Base-by-base conservation (phyloP, 495 filamentous ascomycete genomes). In the Lasiosphaeris hirsuta region DNA sequence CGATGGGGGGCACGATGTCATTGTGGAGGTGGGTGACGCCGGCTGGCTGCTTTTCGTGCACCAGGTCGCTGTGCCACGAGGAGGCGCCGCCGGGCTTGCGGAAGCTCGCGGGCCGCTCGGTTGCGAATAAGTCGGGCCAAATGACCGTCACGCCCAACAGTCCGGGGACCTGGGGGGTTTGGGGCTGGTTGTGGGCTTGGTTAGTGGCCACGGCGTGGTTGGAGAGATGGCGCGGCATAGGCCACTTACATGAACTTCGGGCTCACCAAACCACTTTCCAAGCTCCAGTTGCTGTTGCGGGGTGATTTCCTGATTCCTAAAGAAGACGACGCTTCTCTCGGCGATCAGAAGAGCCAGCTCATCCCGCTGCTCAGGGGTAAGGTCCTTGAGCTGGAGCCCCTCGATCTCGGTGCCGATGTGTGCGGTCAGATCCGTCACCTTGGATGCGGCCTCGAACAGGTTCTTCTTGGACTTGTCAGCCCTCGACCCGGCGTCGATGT, bases 371-470 rank as follows among this genome's bases (percentile, higher is more conserved):
- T 84, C 78, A 44, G 82, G 72, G 0, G 81, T 87, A 36, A 89
- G 70, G 53, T 89, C 85, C 54, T 87, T 89, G 23, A 89, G 68
- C 49, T 90, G 86, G 8, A 89, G 61, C 0, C 86, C 87, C 13
- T 86, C 83, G 52, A 89, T 85, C 60, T 90, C 86, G 3, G 86
- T 89, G 10, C 87, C 86, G 64, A 89, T 89, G 61, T 88, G 80
- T 15, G 75, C 66, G 3, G 86, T 89, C 44, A 90, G 68, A 57
- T 85, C 74, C 11, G 81, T 86, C 3, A 89, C 84, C 63, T 87
- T 80, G 36, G 81, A 84, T 0, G 86, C 85, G 0, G 85, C 86
- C 0, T 78, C 79, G 4, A 90, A 58, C 8, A 90, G 67, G 5
- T 84, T 79, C 49, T 80, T 86, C 72, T 89, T 90, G 15, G 78